Evolutionary conservation across 1,139 yeast species (phyloP), one percentile per base, ranked within the genome.

Genomic region (Eremothecium coryli): DNA sequence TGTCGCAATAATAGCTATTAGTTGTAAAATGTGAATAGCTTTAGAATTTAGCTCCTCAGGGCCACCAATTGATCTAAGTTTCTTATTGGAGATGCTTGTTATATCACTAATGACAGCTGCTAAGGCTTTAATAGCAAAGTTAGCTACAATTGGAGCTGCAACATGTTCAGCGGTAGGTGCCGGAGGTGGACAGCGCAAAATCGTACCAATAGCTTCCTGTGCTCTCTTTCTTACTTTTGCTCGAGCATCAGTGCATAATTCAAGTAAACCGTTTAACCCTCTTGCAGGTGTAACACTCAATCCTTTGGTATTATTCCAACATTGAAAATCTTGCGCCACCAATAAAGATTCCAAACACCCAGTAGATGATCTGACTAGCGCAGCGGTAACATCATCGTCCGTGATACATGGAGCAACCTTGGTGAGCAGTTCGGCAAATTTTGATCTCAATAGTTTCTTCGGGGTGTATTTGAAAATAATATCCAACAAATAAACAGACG

Each of bases 171-270:
- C 70, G 11, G 76, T 66, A 7, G 95, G 93, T n/a, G 88, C 80
- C 0, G 85, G 72, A 9, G 95, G 95, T 11, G 93, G 88, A 44
- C 70, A 69, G 4, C 62, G 44, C 43, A 90, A 64, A 21, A 90
- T 65, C 4, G 65, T 68, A 31, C 69, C 61, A 14, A 90, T 68
- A 2, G 96, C 82, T 39, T 90, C 98, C 48, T 80, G 82, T 2
- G 97, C 95, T 65, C 96, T 76, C 71, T 82, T 85, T 59, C 99
- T 76, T 9, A 93, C 94, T 53, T 93, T 93, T 22, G 99, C 98
- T 56, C 98, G 73, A 29, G 84, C 79, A 57, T 93, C 98, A 36
- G 82, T 62, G 1, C 90, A 73, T 43, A 86, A 68, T 50, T 85
- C 88, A 41, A 90, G 62, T 40, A 93, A 61, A 24, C 94, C 96